A percentile compares a stretch with the other conserved stretches of the same genome.
Evolutionary conservation across 179 eudicot species (phyloP).

Genomic region (Monotropa hypopitys): DNA sequence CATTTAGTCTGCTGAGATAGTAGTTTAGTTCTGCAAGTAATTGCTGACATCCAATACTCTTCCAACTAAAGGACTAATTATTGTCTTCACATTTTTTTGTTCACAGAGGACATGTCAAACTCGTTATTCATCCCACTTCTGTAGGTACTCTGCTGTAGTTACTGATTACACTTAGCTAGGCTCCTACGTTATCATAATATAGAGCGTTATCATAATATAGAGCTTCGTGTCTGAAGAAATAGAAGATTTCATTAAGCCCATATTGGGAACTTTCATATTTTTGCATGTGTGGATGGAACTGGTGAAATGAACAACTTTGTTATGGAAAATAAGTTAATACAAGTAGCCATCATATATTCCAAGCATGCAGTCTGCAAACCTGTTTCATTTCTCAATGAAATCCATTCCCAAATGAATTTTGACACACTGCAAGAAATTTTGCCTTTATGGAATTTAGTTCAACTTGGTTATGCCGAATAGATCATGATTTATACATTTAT

Average conservation of each 20-base stretch:
- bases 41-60: not conserved
- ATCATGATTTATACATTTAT: not conserved
- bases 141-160: not conserved
- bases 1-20: not conserved
- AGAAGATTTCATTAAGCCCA: not conserved
- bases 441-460: not conserved
- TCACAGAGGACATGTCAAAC: not conserved
- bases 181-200: not conserved
- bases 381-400: not conserved
- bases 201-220: not conserved
- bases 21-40: not conserved
- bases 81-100: not conserved
- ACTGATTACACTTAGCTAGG: not conserved
- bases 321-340: not conserved
- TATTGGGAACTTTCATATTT: not conserved
- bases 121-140: not conserved
- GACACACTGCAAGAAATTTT: not conserved
- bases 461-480: not conserved
- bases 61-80: not conserved
- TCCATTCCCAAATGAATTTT: not conserved
- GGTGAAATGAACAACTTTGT: not conserved
- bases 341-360: not conserved
- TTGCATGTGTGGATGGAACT: not conserved
- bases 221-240: not conserved
- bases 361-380: not conserved